Base-by-base conservation (phyloP, 495 filamentous ascomycete genomes). In the Bryoglossum gracile region DNA sequence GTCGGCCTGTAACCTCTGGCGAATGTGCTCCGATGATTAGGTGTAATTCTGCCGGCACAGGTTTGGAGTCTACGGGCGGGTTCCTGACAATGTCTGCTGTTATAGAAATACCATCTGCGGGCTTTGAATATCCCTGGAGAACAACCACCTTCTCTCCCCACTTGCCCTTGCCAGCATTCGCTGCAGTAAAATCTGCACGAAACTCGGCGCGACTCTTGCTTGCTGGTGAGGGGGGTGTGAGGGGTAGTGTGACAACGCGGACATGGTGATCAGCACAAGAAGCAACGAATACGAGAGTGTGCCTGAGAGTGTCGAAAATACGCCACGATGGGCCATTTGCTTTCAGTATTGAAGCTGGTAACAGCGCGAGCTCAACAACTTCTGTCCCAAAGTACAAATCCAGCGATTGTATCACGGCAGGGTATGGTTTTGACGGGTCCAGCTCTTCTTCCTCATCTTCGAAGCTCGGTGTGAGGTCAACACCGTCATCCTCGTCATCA, bases 231-330 rank as follows among this genome's bases (percentile, higher is more conserved):
- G 87, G 86, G 9, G 87, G 87, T 8, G 70, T 70, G 26, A 92
- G 68, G 1, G 89, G 88, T 4, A 95, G 58, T 3, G 80, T 83
- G 10, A 92, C 65, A 25, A 95, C 64, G 43, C 78, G 79, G 10
- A 86, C 72, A 9, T 76, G 78, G 25, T 69, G 75, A 44, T 87
- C 86, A 5, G 82, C 74, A 60, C 87, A 91, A 0, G 84, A 74
- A 4, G 81, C 78, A 0, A 82, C 71, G 36, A 92, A 77, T 8
- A 92, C 74, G 46, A 91, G 80, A 39, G 75, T 78, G 28, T 75
- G 65, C 21, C 71, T 77, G 16, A 89, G 65, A 3, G 86, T 70
- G 11, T 72, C 63, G 0, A 84, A 75, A 14, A 14, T 26, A 10
- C 30, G 74, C 53, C 77, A 78, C 5, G 73, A 65, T 8, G 69